Evolutionary conservation across 2,329 filamentous ascomycete species (phyloP).

Genomic region (Aotearoamyces nothofagi): DNA sequence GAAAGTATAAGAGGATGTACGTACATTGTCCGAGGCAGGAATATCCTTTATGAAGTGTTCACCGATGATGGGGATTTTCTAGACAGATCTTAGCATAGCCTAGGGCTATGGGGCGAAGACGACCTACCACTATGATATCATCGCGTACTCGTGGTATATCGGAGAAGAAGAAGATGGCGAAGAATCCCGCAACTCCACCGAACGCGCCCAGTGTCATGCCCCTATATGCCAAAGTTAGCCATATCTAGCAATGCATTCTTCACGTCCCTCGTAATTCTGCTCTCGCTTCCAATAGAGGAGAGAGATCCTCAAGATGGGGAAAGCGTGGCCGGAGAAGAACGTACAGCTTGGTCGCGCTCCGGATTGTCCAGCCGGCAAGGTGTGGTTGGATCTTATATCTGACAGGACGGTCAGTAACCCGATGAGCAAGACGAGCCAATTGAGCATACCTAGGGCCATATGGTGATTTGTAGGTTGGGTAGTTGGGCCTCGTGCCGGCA

Average conservation of each 20-base stretch:
- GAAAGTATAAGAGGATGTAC: no score
- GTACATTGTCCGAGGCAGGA: constrained; percentile 40
- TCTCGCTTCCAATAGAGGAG: no score
- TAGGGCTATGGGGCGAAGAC: background rate
- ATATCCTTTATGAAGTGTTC: constrained; percentile 35
- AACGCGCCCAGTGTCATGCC: constrained; percentile 36
- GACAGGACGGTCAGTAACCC: constrained; percentile 5
- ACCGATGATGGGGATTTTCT: constrained; percentile 41
- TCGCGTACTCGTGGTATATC: constrained; percentile 44
- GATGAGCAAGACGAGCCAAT: constrained; percentile 4
- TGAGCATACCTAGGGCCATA: constrained; percentile 50
- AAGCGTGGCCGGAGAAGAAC: constrained; percentile 3
- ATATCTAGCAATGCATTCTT: background rate
- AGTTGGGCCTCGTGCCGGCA: background rate
- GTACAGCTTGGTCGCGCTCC: constrained; percentile 34
- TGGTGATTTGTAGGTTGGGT: constrained; percentile 37
- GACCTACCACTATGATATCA: constrained; percentile 41
- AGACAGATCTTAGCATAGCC: constrained; percentile 3
- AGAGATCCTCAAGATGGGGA: background rate
- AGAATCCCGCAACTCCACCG: constrained; percentile 36
- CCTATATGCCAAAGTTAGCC: constrained; percentile 20
- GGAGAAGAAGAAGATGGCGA: constrained; percentile 44
- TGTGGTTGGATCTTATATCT: constrained; percentile 47
- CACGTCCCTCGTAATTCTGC: no score
- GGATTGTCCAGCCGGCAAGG: constrained; percentile 34